Evolutionary conservation across 2,329 filamentous ascomycete genomes (phyloP).

Genomic region (Fusarium praegraminearum): DNA sequence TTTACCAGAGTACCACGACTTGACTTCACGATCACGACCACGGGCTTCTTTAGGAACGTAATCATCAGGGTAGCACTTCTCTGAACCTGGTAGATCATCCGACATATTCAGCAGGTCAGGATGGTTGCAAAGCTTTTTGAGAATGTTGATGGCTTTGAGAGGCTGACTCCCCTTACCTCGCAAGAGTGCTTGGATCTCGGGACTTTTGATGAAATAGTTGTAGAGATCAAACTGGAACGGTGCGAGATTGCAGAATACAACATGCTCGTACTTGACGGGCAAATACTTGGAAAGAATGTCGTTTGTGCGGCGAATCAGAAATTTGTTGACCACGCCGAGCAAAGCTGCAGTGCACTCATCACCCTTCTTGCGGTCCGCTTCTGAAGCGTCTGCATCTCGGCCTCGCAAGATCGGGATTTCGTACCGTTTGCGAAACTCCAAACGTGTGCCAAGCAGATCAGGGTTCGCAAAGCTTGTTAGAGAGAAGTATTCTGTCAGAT

Average conservation of each 20-base stretch:
- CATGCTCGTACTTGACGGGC: slow-evolving; percentile 98
- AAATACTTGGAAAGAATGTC: slow-evolving; percentile 98
- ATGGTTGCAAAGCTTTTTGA: slow-evolving; percentile 99
- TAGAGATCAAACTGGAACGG: slow-evolving; percentile 94
- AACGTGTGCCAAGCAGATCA: slow-evolving; percentile 85
- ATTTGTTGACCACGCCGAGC: slow-evolving; percentile 90
- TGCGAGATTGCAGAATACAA: slow-evolving; percentile 95
- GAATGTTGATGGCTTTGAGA: slow-evolving; percentile 92
- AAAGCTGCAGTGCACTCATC: slow-evolving; percentile 86
- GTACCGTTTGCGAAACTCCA: slow-evolving; percentile 93
- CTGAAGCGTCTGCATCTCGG: slow-evolving; percentile 88
- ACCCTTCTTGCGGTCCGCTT: slow-evolving; percentile 83
- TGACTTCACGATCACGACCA: slow-evolving; percentile 91
- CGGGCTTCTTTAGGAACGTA: slow-evolving; percentile 89
- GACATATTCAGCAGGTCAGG: slow-evolving; percentile 89
- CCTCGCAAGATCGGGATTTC: slow-evolving; percentile 93
- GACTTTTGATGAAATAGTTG: slow-evolving; percentile 96
- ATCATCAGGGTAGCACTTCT: slow-evolving; percentile 83
- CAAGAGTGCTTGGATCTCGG: slow-evolving; percentile 91
- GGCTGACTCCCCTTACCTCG: slow-evolving; percentile 96
- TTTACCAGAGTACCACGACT: slow-evolving; percentile 96
- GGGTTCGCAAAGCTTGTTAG: slow-evolving; percentile 97
- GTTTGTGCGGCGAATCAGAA: slow-evolving; percentile 97
- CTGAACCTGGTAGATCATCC: slow-evolving; percentile 87
- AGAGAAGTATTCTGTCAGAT: slow-evolving; percentile 97